Base-by-base conservation (phyloP, 192 early-diverging fungal genomes). In the Backusella macrospora region DNA sequence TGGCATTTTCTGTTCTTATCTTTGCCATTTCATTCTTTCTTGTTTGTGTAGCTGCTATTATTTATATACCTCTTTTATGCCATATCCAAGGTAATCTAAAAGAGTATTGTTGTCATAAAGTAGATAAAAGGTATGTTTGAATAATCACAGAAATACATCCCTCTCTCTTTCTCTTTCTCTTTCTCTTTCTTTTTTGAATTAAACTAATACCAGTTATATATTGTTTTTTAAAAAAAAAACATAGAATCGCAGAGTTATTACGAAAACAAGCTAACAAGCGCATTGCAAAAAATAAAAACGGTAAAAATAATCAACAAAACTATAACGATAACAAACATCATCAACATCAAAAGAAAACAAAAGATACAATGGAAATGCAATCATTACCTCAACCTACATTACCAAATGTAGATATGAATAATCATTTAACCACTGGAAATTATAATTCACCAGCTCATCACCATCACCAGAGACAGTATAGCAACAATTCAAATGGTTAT, bases 51-150 rank as follows among this genome's bases (percentile, higher is more conserved):
- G 94, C 95, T 13, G 81, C 85, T 18, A 63, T 94, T 48, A 62
- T 94, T 13, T 96, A 96, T 73, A 86, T 96, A 68, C 95, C 95
- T 16, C 81, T 96, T 38, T 70, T 95, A 48, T 89, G 85, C 72
- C 87, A 88, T 72, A 93, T 96, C 65, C 88, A 84, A 42, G 95
- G 95, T 44, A 96, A 95, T 72, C 80, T 96, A 62, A 96, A 96
- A 81, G 95, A 96, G 75, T 96, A 91, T 76, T 93, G 92, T 64
- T 93, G 91, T 65, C 92, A 95, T 83, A 94, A 94, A 81, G 87
- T 96, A 37, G 95, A 96, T 81, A 96, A 96, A 80, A 77, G 95
- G 93, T 94, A 86, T 64, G 1, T 14, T 0, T 64, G 13, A 9
- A 0, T 13, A 6, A 26, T 14, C 37, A 14, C 12, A 64, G n/a